Percentiles rank a stretch among this genome's conserved stretches.
These are phyloP conservation scores for Parietichytrium sp. DNA, from an alignment of 108 stramenopile genomes.

Conservation along the genomic window DNA sequence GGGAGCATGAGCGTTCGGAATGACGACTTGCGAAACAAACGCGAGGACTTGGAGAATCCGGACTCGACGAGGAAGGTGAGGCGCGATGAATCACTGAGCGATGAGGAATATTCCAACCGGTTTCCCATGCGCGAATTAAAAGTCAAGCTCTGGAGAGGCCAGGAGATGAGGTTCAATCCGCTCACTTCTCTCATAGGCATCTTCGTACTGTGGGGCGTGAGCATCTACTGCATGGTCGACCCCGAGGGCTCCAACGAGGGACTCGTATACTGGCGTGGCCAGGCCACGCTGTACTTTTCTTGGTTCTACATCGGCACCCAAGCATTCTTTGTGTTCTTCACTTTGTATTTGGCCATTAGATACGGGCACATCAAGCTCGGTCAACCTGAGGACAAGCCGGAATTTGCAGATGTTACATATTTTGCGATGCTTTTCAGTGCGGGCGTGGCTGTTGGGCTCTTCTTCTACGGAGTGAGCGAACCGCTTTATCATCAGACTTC, in stretches of 20 bases:
- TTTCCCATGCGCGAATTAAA: no score
- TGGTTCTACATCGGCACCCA: conserved; percentile 43
- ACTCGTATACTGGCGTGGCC: background rate
- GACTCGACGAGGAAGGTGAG: no score
- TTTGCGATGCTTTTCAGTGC: conserved; percentile 69
- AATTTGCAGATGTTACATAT: conserved; percentile 59
- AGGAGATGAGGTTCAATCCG: background rate
- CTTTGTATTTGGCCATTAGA: background rate
- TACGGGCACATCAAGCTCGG: conserved; percentile 65
- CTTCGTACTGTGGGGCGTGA: conserved; percentile 6
- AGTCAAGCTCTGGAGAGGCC: no score
- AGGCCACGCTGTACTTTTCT: background rate
- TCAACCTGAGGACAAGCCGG: conserved; percentile 51
- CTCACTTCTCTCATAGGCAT: conserved; percentile 26
- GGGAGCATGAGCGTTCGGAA: no score
- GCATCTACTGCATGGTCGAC: conserved; percentile 34
- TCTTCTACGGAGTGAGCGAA: conserved; percentile 65
- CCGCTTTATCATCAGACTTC: conserved; percentile 45
- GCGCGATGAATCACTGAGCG: no score
- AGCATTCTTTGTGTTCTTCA: conserved; percentile 12
- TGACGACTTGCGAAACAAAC: no score
- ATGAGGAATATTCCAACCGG: no score
- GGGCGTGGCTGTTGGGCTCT: conserved; percentile 66
- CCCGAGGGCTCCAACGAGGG: background rate
- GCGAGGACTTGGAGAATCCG: no score